Base-by-base conservation (phyloP, 352 stramenopile species). In the Globisporangium nodosum region DNA sequence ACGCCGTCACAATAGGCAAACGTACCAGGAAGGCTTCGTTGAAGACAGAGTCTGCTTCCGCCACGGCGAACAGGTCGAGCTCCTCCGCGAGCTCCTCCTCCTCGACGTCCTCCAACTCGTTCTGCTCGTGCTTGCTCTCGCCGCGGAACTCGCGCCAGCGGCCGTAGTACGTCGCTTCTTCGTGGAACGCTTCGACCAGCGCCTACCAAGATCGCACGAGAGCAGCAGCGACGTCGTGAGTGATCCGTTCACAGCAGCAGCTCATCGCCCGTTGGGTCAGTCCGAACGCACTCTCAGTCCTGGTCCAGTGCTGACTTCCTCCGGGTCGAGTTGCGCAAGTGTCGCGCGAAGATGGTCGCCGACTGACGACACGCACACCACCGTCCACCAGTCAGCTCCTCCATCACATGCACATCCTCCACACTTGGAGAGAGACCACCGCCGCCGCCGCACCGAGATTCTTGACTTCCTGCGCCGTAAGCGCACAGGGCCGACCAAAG, bases 131-230 rank as follows among this genome's bases (percentile, higher is more conserved):
- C 40, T 94, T 94, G 8, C 81, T 90, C 52, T 92, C 78, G 33
- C 75, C 70, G 18, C 78, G 79, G 52, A 94, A 94, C 56, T 94
- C 85, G 43, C 84, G 68, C 85, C 82, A 94, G 27, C 85, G 78
- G n/a, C 81, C 79, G 49, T 94, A 94, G 68, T 92, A 92, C 48
- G 76, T 70, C 12, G 82, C 81, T 70, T 94, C 85, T 51, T 90
- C 76, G 5, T 75, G 61, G 30, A 92, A 94, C 33, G 90, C 74
- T 30, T 90, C 78, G 0, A 91, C 83, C 0, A 94, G 63, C 24
- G 72, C 78, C 85, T 91, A 20, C 59, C 45, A 3, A 48, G 11
- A 40, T 7, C 7, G 33, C n/a, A 1, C 5, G 53, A 35, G 31
- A 65, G 11, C 16, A 37, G 27, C 12, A 18, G 37, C 1, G 24